Percentiles rank a stretch among this genome's conserved stretches.
Evolutionary conservation across 306 rosid species (phyloP).

Genomic region (Cyamopsis tetragonoloba): DNA sequence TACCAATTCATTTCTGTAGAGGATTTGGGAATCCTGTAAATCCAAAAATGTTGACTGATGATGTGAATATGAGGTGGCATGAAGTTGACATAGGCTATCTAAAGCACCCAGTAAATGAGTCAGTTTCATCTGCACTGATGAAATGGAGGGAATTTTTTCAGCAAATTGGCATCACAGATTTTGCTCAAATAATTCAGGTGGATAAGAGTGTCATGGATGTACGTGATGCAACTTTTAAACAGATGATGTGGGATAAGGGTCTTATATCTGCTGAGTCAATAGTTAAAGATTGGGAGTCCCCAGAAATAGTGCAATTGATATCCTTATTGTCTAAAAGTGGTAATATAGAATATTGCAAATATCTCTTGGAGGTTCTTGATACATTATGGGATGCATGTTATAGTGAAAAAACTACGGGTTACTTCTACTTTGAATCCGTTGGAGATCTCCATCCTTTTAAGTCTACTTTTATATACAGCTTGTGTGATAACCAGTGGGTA

Average conservation of each 20-base stretch:
- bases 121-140: constrained; percentile 47
- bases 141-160: constrained; percentile 86
- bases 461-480: constrained; percentile 62
- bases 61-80: constrained; percentile 62
- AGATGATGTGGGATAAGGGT: constrained; percentile 50
- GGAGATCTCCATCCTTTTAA: constrained; percentile 49
- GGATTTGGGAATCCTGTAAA: constrained; percentile 71
- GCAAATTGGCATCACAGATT: constrained; percentile 73
- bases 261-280: constrained; percentile 52
- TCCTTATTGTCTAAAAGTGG: constrained; percentile 53
- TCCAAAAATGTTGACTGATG: constrained; percentile 54
- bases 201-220: constrained; percentile 55
- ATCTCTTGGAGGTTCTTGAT: constrained; percentile 75
- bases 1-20: constrained; percentile 70
- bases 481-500: constrained; percentile 71
- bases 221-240: constrained; percentile 39
- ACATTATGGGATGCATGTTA: constrained; percentile 79
- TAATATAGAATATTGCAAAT: constrained; percentile 51
- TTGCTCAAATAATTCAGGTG: constrained; percentile 59
- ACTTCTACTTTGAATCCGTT: constrained; percentile 41
- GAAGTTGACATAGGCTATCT: constrained; percentile 72
- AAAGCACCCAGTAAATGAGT: constrained; percentile 60
- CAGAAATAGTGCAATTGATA: constrained; percentile 58
- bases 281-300: constrained; percentile 87
- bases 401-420: constrained; percentile 59